Conservation (phyloP, 2,329 filamentous ascomycete species). For the Penicillium sp. region DNA sequence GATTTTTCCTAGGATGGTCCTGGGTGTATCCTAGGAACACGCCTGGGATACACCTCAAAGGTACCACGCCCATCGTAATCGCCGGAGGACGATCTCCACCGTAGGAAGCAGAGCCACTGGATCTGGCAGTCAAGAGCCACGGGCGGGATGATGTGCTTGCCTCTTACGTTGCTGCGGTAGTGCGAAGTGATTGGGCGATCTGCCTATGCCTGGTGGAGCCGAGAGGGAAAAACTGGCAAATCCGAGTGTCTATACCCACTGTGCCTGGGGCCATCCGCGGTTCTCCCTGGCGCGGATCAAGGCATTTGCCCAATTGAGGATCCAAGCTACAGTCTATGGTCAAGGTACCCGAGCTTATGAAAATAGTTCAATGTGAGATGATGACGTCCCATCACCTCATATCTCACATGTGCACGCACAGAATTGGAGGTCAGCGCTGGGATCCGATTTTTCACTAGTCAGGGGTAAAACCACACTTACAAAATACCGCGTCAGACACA, state of each 20-base stretch:
- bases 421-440: too few relatives aligned
- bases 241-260: neutral
- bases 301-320: neutral
- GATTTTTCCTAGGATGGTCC: neutral
- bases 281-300: constrained; percentile 4
- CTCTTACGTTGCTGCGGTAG: constrained; percentile 18
- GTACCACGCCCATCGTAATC: neutral
- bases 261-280: constrained; percentile 11
- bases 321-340: too few relatives aligned
- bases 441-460: neutral
- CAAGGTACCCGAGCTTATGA: neutral
- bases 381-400: too few relatives aligned
- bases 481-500: constrained; percentile 1
- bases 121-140: constrained; percentile 25
- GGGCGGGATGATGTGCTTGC: constrained; percentile 31
- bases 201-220: neutral
- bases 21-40: neutral
- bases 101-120: constrained; percentile 24
- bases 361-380: too few relatives aligned
- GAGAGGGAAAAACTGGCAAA: neutral
- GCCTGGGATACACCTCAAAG: neutral
- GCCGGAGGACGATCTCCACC: constrained; percentile 17
- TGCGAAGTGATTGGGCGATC: constrained; percentile 22
- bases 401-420: too few relatives aligned
- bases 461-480: neutral